A percentile compares a stretch with the other conserved stretches of the same genome.
Evolutionary conservation across 148 eudicot species (phyloP).

Genomic region (Limonium bicolor): DNA sequence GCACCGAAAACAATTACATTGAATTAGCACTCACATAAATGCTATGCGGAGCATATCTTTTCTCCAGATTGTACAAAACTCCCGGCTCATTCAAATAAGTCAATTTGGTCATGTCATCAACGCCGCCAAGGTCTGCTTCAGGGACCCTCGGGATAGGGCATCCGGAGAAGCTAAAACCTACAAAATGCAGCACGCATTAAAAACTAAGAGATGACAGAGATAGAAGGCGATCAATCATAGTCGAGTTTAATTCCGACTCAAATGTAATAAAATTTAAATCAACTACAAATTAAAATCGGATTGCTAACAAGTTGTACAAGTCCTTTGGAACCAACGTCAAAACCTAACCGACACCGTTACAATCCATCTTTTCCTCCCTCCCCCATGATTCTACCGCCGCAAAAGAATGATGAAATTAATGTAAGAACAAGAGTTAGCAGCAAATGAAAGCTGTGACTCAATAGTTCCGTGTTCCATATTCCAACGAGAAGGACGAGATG

Average conservation of each 20-base stretch:
- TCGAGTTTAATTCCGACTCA: too few relatives aligned
- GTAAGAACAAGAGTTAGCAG: too few relatives aligned
- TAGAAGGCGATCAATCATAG: too few relatives aligned
- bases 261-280: too few relatives aligned
- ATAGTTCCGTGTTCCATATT: not conserved
- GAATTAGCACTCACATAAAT: slow-evolving; percentile 55
- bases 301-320: too few relatives aligned
- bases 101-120: slow-evolving; percentile 97
- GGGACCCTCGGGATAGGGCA: slow-evolving; percentile 61
- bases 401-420: too few relatives aligned
- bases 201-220: too few relatives aligned
- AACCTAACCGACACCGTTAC: not conserved
- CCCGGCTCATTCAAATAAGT: slow-evolving; percentile 95
- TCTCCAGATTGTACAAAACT: slow-evolving; percentile 82
- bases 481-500: not conserved
- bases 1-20: too few relatives aligned
- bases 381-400: too few relatives aligned
- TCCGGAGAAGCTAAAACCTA: slow-evolving; percentile 58
- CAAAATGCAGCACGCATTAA: not conserved
- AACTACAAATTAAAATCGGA: too few relatives aligned
- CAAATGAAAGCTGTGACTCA: not conserved
- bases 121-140: slow-evolving; percentile 92
- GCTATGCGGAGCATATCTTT: slow-evolving; percentile 81
- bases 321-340: not conserved
- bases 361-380: too few relatives aligned